Evolutionary conservation across 306 rosid genomes (phyloP), one percentile per base, ranked within the genome.

Genomic region (Inga laurina): DNA sequence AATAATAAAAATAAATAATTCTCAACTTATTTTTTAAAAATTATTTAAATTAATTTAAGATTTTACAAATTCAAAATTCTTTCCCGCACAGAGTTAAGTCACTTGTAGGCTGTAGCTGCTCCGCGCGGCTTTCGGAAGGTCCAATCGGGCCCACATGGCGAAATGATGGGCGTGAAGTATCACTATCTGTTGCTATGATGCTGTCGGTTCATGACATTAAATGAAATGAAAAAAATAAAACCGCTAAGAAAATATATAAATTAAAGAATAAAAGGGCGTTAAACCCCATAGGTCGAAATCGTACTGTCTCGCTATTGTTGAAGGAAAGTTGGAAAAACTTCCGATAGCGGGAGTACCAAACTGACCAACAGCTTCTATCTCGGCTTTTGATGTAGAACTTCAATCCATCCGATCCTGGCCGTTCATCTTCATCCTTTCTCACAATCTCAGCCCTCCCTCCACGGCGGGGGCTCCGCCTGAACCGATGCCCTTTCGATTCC

Each of bases 401-500:
- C 9, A 43, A 41, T 41, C 52, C 11, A 10, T 39, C 74, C 54
- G 22, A 41, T 71, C 75, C 56, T n/a, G 54, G 75, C 56, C 56
- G 54, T 71, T 22, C 75, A 44, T 71, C 56, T 71, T 71, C 75
- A 4, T 11, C 35, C 54, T 71, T 8, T 22, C 37, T 43, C 34
- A 32, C 4, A 70, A 43, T 70, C 32, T 70, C 75, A 5, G 75
- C 75, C 75, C 52, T 41, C 75, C 34, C 32, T 41, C 75, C 52
- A 4, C 75, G 52, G 75, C 52, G 75, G 75, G 51, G 75, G 75
- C 75, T 70, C 34, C 4, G 75, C 75, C 75, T 41, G 12, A 43
- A n/a, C 52, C 16, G 18, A 52, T 16, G 52, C 34, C 52, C 34
- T 70, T 12, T 37, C 37, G 32, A 43, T 43, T 12, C 75, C 21